Conservation (phyloP, 83 land plant genomes). For the Picea abies region DNA sequence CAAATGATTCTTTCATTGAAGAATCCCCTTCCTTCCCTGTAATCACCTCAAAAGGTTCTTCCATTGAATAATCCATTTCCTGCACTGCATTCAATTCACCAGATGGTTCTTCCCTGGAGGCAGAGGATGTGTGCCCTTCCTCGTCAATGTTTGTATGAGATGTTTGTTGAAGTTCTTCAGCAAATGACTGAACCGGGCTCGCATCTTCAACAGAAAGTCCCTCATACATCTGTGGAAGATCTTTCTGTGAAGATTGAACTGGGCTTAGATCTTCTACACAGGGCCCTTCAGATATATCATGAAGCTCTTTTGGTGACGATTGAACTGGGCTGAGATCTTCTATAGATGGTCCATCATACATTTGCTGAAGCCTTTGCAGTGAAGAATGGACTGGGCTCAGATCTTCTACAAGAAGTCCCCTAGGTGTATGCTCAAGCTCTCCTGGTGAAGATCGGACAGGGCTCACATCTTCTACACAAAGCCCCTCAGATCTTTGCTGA, state of each 20-base stretch:
- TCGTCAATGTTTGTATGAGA: not conserved
- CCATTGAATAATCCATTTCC: not conserved
- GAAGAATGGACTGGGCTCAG: conserved; percentile 9
- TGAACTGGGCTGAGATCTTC: not conserved
- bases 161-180: not conserved
- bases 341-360: not conserved
- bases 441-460: conserved; percentile 2
- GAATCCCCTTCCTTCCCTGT: too few species aligned
- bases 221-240: not conserved
- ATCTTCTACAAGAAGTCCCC: not conserved
- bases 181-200: not conserved
- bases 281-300: not conserved
- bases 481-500: not conserved
- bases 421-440: not conserved
- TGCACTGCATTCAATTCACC: not conserved
- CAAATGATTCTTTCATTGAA: too few species aligned
- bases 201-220: not conserved
- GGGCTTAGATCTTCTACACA: conserved; percentile 7
- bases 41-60: not conserved
- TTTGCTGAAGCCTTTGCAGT: not conserved
- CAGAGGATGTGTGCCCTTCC: conserved; percentile 1
- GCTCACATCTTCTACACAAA: conserved; percentile 13
- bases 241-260: conserved; percentile 9
- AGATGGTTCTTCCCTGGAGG: not conserved
- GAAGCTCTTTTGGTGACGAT: not conserved